A percentile compares a stretch with the other conserved stretches of the same genome.
phyloP scores from a whole-genome alignment of 805 yeast species.

The Barnettozyma sucrosica region DNA sequence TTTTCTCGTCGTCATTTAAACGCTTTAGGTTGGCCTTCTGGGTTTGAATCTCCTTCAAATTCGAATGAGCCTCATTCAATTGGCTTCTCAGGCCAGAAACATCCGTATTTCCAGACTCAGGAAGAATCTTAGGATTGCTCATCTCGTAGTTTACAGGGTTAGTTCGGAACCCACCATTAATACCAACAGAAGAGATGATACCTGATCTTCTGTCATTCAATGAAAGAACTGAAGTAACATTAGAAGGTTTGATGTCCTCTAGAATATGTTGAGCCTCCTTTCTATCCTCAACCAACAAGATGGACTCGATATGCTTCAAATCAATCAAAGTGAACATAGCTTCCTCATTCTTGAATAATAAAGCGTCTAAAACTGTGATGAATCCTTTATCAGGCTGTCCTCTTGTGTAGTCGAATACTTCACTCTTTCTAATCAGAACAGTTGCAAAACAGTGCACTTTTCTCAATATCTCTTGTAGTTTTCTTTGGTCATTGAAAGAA shows the following conservation, averaged over 20 bases:
- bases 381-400: conserved; percentile 39
- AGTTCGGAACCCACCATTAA: conserved; percentile 39
- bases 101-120: conserved; percentile 7
- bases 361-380: conserved; percentile 52
- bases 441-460: conserved; percentile 30
- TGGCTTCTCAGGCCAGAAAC: conserved; percentile 18
- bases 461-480: conserved; percentile 32
- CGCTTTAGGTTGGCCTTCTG: conserved; percentile 8
- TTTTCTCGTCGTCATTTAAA: conserved; percentile 14
- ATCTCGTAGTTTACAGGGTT: conserved; percentile 47
- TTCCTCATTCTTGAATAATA: conserved; percentile 49
- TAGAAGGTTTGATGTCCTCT: conserved; percentile 27
- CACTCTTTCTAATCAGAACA: conserved; percentile 48
- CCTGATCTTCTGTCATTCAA: conserved; percentile 39
- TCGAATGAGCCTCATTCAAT: not conserved
- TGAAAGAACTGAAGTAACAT: conserved; percentile 39
- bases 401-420: conserved; percentile 45
- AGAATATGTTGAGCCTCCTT: conserved; percentile 44
- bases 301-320: conserved; percentile 49
- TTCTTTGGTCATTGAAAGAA: conserved; percentile 50
- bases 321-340: conserved; percentile 63
- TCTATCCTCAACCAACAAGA: conserved; percentile 47
- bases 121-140: conserved; percentile 12
- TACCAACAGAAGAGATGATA: conserved; percentile 35
- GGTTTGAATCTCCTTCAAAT: not conserved